These are phyloP conservation scores for Hamamelis virginiana DNA, from an alignment of 164 flowering plant genomes.

Conservation along the genomic window DNA sequence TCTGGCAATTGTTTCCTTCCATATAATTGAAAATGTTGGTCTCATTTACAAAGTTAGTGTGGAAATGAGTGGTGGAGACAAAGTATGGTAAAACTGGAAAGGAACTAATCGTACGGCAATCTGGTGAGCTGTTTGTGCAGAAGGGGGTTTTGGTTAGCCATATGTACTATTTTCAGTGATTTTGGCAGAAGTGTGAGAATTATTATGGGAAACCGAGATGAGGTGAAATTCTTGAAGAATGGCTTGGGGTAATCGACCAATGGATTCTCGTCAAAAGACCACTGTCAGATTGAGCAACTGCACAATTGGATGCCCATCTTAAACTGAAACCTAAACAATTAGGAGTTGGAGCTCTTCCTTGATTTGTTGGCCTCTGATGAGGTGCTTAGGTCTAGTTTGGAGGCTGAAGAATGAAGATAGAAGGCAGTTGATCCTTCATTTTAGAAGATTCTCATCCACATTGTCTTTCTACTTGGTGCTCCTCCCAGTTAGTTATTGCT, in stretches of 20 bases:
- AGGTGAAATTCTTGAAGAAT: background rate
- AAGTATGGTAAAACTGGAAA: background rate
- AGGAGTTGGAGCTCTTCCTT: background rate
- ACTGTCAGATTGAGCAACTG: background rate
- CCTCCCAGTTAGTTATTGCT: constrained; percentile 6
- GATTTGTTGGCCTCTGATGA: constrained; percentile 2
- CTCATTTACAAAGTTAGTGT: background rate
- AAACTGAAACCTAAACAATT: background rate
- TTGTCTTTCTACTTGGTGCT: constrained; percentile 4
- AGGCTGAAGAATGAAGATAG: background rate
- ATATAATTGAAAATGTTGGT: background rate
- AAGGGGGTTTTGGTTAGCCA: background rate
- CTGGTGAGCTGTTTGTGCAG: constrained; percentile 1
- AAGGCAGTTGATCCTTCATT: constrained; percentile 1
- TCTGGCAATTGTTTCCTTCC: background rate
- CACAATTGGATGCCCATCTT: constrained; percentile 1
- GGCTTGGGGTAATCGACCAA: background rate
- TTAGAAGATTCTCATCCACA: background rate
- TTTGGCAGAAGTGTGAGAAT: background rate
- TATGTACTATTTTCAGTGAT: background rate
- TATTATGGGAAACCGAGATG: background rate
- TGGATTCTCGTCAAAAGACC: background rate
- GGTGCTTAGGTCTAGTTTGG: constrained; percentile 12
- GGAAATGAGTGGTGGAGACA: too few relatives aligned
- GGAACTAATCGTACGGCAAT: background rate